Base-by-base conservation (phyloP, 2,329 filamentous ascomycete species). In the Colletotrichum tropicale region DNA sequence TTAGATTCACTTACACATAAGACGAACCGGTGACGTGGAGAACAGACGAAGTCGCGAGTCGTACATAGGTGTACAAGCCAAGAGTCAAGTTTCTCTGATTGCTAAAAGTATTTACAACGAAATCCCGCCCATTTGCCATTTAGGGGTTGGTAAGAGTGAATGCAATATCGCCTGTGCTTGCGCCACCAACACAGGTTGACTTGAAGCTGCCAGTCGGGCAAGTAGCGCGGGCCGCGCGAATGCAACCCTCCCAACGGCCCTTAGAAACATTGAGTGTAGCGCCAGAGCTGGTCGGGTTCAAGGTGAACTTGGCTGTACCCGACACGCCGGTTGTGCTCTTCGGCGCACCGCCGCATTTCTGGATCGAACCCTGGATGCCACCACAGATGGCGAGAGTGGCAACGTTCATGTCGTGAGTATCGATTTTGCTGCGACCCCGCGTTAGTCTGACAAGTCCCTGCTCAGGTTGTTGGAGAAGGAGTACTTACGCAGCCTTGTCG, bases 181-280 rank as follows among this genome's bases (percentile, higher is more conserved):
- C 88, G 9, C 87, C 88, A 8, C 88, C 88, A 5, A 84, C 79
- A 79, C 89, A 90, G 2, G 85, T 86, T 24, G 82, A 86, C 43
- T 80, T 83, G 79, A 89, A 83, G 74, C 86, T 88, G 18, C 88
- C 88, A 7, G 85, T 87, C 18, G 88, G 88, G 79, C 88, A 90
- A 38, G 85, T 85, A 73, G 87, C 86, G 69, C 86, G 81, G 67
- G 89, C 89, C 13, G 90, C 89, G 36, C 87, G 85, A 66, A 91
- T 85, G 79, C 89, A 91, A 61, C 85, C 83, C 80, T 90, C 87
- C 89, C 89, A 90, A 26, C 86, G 83, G n/a, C 85, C 85, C 82
- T 90, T 91, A 52, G 85, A 86, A 73, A 91, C 85, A 81, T 88
- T 88, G 81, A 91, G 90, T 8, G 85, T 88, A 24, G 86, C 85